Conservation (phyloP, 2,329 filamentous ascomycete genomes). For the Aspergillus eucalypticola region DNA sequence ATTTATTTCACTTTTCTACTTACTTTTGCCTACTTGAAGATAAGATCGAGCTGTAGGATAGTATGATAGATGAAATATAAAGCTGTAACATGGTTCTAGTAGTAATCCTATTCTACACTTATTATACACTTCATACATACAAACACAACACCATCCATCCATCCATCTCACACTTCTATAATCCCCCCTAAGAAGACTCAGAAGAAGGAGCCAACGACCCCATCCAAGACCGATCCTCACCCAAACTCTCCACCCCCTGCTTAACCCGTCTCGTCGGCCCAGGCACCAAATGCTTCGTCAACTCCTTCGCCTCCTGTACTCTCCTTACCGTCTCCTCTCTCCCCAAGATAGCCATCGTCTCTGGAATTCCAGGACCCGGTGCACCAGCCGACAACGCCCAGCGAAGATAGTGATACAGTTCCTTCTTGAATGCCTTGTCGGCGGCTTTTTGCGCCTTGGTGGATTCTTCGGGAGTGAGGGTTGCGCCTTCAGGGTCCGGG, state of each 20-base stretch:
- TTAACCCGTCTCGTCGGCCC: slow-evolving; percentile 16
- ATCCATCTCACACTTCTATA: too few species aligned
- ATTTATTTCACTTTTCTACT: background rate
- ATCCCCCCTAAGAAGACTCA: background rate
- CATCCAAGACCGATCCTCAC: slow-evolving; percentile 35
- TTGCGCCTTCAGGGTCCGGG: background rate
- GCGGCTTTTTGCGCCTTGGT: slow-evolving; percentile 17
- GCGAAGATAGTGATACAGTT: slow-evolving; percentile 58
- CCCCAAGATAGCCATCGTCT: slow-evolving; percentile 58
- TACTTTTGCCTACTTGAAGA: background rate
- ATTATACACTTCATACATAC: background rate
- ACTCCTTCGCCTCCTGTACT: slow-evolving; percentile 42
- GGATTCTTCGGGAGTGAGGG: background rate
- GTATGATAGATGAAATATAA: background rate
- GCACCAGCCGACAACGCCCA: slow-evolving; percentile 57
- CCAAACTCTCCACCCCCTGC: background rate
- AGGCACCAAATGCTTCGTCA: slow-evolving; percentile 28
- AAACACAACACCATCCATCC: background rate
- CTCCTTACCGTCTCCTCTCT: slow-evolving; percentile 52
- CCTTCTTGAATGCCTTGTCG: slow-evolving; percentile 44
- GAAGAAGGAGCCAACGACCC: slow-evolving; percentile 31
- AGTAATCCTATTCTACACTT: background rate
- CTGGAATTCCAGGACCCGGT: slow-evolving; percentile 55
- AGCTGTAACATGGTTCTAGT: background rate
- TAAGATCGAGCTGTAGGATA: background rate